Percentiles rank a stretch among this genome's conserved stretches.
These are phyloP conservation scores for Kurtzmaniella quercitrusa DNA, from an alignment of 1,139 yeast species.

Conservation along the genomic window DNA sequence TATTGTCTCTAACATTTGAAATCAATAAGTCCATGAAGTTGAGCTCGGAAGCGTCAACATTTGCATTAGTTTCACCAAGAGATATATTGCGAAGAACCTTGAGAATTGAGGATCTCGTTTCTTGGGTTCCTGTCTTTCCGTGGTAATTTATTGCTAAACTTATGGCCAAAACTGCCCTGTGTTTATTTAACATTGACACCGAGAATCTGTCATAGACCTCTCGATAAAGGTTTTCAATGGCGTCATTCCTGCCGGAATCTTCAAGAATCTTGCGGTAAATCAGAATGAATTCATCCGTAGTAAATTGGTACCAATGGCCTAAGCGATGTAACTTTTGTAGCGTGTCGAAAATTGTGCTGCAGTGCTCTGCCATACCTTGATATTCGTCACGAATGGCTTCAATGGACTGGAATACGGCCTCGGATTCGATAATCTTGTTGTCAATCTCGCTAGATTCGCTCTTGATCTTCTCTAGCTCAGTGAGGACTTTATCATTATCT, in stretches of 20 bases:
- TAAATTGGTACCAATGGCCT: constrained; percentile 54
- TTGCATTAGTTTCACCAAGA: not conserved
- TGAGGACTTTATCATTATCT: constrained; percentile 60
- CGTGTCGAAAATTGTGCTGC: constrained; percentile 47
- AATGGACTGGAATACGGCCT: constrained; percentile 49
- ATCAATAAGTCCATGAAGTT: constrained; percentile 12
- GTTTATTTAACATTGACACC: constrained; percentile 47
- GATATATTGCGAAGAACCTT: constrained; percentile 9
- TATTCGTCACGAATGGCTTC: constrained; percentile 46
- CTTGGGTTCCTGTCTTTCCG: constrained; percentile 22
- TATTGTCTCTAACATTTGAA: constrained; percentile 12
- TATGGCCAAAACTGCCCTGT: constrained; percentile 44
- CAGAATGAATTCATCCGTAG: constrained; percentile 44
- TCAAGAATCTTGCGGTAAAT: constrained; percentile 39
- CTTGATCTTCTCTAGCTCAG: constrained; percentile 63
- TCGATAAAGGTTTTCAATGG: constrained; percentile 37
- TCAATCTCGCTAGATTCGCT: constrained; percentile 55
- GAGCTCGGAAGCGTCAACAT: constrained; percentile 9
- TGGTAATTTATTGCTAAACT: constrained; percentile 30
- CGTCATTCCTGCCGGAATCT: constrained; percentile 15
- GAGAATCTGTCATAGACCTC: constrained; percentile 46
- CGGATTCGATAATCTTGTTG: constrained; percentile 51
- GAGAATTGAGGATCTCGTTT: constrained; percentile 15
- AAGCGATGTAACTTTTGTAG: constrained; percentile 40
- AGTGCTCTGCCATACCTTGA: constrained; percentile 51